These are phyloP conservation scores for Teratosphaeria gauchensis DNA, from an alignment of 2,329 filamentous ascomycete genomes.

Conservation along the genomic window DNA sequence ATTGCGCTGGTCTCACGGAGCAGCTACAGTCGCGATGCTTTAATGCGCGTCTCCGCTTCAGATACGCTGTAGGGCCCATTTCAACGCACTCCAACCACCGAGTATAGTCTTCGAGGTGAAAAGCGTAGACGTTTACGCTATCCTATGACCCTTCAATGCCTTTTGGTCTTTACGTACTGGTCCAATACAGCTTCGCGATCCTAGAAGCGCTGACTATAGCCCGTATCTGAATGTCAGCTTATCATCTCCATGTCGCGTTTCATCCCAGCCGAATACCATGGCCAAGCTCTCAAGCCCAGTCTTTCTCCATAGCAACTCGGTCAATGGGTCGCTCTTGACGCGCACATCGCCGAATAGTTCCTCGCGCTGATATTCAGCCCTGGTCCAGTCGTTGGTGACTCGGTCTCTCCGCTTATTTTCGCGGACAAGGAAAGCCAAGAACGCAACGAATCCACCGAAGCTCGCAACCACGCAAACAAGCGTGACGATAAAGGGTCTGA, in stretches of 20 bases:
- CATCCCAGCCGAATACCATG: constrained; percentile 27
- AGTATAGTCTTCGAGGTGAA: too few species aligned
- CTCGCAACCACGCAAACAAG: constrained; percentile 29
- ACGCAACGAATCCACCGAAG: constrained; percentile 32
- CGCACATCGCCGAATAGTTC: constrained; percentile 20
- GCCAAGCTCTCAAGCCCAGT: constrained; percentile 11
- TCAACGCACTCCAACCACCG: too few species aligned
- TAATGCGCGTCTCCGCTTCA: too few species aligned
- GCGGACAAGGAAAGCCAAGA: constrained; percentile 26
- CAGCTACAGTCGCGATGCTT: too few species aligned
- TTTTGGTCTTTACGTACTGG: too few species aligned
- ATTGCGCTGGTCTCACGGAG: too few species aligned
- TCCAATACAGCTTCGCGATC: background rate
- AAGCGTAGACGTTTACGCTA: too few species aligned
- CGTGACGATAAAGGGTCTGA: constrained; percentile 35
- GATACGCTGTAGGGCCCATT: too few species aligned
- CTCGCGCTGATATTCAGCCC: constrained; percentile 32
- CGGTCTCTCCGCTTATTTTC: constrained; percentile 30
- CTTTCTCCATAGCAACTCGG: constrained; percentile 5
- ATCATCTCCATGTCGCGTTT: constrained; percentile 33
- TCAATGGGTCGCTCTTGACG: background rate
- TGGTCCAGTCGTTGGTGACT: constrained; percentile 21
- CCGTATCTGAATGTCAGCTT: constrained; percentile 39
- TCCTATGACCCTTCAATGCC: too few species aligned
- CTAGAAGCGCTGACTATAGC: constrained; percentile 11